Percentiles rank a stretch among this genome's conserved stretches.
phyloP scores from a whole-genome alignment of 257 asterid species.

The Fraxinus pennsylvanica region DNA sequence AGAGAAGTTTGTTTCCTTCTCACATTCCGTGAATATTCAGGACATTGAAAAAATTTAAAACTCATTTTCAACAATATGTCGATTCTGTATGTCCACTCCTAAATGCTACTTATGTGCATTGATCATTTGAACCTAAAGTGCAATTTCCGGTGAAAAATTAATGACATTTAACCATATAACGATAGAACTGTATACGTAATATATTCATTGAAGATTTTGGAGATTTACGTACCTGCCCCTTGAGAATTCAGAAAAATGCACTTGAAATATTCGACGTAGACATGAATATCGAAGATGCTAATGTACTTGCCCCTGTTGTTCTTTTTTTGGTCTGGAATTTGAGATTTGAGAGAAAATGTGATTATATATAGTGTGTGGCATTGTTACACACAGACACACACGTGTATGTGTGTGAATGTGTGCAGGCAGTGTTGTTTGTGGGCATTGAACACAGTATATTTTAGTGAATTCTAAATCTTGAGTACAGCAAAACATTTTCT shows the following conservation, averaged over 20 bases:
- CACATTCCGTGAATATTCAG: no score
- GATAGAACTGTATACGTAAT: no score
- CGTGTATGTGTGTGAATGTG: not conserved
- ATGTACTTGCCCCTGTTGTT: no score
- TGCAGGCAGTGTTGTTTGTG: no score
- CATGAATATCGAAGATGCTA: not conserved
- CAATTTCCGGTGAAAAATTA: not conserved
- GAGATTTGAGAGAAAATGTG: no score
- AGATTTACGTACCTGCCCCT: not conserved
- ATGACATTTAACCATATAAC: not conserved
- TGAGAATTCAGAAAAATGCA: not conserved
- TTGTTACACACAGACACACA: not conserved
- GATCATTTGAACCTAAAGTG: slow-evolving; percentile 18
- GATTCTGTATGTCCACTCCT: not conserved
- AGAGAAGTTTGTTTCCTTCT: not conserved
- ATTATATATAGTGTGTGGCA: not conserved
- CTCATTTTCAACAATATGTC: no score
- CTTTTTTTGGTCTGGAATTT: no score
- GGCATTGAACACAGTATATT: slow-evolving; percentile 25
- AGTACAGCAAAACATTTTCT: slow-evolving; percentile 29
- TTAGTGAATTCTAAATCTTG: slow-evolving; percentile 34
- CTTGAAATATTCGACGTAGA: not conserved
- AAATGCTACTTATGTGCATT: slow-evolving; percentile 10
- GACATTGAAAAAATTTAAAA: no score
- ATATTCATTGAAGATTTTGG: not conserved